phyloP scores from a whole-genome alignment of 257 asterid species.

The Avicennia marina region DNA sequence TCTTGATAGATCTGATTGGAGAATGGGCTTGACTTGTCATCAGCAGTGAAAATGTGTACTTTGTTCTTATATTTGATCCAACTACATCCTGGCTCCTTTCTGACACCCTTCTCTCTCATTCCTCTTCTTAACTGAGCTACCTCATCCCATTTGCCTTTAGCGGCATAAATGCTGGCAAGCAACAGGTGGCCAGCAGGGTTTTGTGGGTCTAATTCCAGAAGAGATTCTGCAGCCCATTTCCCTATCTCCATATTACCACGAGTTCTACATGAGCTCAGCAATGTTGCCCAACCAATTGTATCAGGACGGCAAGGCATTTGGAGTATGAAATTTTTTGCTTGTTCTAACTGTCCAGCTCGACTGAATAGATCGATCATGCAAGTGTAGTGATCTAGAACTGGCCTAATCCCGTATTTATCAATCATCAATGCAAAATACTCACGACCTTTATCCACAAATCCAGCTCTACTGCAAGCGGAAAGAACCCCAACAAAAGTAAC shows the following conservation, averaged over 20 bases:
- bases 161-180: slow-evolving; percentile 60
- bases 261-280: slow-evolving; percentile 69
- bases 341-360: slow-evolving; percentile 72
- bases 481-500: slow-evolving; percentile 79
- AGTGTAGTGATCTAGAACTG: slow-evolving; percentile 52
- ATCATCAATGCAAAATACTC: slow-evolving; percentile 63
- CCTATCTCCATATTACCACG: slow-evolving; percentile 60
- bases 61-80: slow-evolving; percentile 72
- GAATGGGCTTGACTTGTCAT: slow-evolving; percentile 60
- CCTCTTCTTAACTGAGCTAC: slow-evolving; percentile 53
- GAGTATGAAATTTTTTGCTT: slow-evolving; percentile 67
- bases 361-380: slow-evolving; percentile 76
- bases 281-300: slow-evolving; percentile 58
- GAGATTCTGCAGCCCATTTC: slow-evolving; percentile 70
- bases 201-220: slow-evolving; percentile 57
- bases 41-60: slow-evolving; percentile 59
- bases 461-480: slow-evolving; percentile 87
- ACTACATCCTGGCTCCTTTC: slow-evolving; percentile 77
- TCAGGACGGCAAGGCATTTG: slow-evolving; percentile 66
- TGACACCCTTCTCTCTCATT: slow-evolving; percentile 62
- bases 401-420: slow-evolving; percentile 45
- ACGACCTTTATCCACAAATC: slow-evolving; percentile 65
- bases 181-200: slow-evolving; percentile 59
- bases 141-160: slow-evolving; percentile 60
- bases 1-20: slow-evolving; percentile 43